Percentiles rank a stretch among this genome's conserved stretches.
Evolutionary conservation across 441 rosid species (phyloP).

Genomic region (Jatropha multifida): DNA sequence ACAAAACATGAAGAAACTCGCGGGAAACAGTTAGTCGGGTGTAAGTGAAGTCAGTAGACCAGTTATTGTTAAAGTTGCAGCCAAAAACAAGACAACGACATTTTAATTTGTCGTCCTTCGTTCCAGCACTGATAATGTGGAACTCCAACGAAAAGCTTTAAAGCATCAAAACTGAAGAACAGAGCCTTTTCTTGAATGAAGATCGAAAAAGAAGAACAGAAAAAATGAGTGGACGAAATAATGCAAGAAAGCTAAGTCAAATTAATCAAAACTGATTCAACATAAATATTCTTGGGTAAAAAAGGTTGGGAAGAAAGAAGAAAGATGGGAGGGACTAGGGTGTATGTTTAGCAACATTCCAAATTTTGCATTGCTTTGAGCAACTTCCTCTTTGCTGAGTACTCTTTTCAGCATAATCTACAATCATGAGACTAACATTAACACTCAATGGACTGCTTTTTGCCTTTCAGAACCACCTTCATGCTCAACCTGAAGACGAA

Average conservation of each 20-base stretch:
- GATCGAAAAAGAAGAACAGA: background rate
- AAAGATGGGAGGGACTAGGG: background rate
- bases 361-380: conserved; percentile 2
- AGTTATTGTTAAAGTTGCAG: no score
- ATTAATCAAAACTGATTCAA: background rate
- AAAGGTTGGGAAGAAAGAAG: background rate
- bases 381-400: background rate
- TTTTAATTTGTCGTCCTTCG: no score
- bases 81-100: no score
- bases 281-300: background rate
- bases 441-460: conserved; percentile 24
- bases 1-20: no score
- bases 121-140: no score
- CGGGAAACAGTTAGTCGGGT: no score
- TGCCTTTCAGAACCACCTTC: conserved; percentile 49
- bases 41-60: no score
- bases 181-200: background rate
- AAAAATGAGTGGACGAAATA: background rate
- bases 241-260: background rate
- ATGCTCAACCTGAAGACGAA: conserved; percentile 48
- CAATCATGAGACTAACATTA: background rate
- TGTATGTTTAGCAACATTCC: background rate
- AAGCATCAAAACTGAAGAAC: no score
- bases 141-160: no score
- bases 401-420: conserved; percentile 5